phyloP scores from a whole-genome alignment of 2,329 filamentous ascomycete species.

The Graphium sp. region DNA sequence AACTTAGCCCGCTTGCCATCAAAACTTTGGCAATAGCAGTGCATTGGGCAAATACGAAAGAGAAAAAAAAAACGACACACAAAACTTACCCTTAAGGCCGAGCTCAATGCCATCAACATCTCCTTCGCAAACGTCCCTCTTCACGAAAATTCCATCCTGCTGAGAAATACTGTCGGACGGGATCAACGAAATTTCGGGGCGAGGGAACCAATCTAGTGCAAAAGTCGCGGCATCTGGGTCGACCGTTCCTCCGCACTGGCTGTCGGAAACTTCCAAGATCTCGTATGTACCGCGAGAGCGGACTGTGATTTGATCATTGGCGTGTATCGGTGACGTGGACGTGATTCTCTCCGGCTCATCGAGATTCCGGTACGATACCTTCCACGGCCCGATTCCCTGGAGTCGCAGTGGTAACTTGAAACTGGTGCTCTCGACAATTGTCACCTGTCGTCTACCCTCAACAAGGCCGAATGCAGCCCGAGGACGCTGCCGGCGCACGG shows the following conservation, averaged over 20 bases:
- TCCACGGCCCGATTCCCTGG: constrained; percentile 76
- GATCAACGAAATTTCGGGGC: constrained; percentile 54
- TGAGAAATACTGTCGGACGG: constrained; percentile 43
- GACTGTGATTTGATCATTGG: constrained; percentile 55
- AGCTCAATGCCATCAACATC: constrained; percentile 84
- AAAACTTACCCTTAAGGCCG: constrained; percentile 49
- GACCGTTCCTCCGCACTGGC: constrained; percentile 65
- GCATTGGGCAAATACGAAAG: too few relatives aligned
- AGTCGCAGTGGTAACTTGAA: constrained; percentile 69
- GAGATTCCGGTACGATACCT: constrained; percentile 55
- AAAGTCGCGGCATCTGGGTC: constrained; percentile 61
- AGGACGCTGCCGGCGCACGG: constrained; percentile 76
- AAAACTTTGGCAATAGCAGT: too few relatives aligned
- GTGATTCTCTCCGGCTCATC: constrained; percentile 13
- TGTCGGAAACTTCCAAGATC: constrained; percentile 61
- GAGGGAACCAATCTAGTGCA: constrained; percentile 68
- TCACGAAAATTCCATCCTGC: constrained; percentile 41
- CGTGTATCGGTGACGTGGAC: constrained; percentile 28
- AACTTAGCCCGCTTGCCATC: neutral
- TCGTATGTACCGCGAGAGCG: constrained; percentile 59
- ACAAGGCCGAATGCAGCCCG: constrained; percentile 73
- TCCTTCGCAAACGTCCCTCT: constrained; percentile 80
- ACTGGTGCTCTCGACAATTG: constrained; percentile 59
- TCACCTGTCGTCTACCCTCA: constrained; percentile 60
- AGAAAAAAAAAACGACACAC: neutral